Evolutionary conservation across 306 rosid genomes (phyloP), one percentile per base, ranked within the genome.

Genomic region (Castanopsis chinensis): DNA sequence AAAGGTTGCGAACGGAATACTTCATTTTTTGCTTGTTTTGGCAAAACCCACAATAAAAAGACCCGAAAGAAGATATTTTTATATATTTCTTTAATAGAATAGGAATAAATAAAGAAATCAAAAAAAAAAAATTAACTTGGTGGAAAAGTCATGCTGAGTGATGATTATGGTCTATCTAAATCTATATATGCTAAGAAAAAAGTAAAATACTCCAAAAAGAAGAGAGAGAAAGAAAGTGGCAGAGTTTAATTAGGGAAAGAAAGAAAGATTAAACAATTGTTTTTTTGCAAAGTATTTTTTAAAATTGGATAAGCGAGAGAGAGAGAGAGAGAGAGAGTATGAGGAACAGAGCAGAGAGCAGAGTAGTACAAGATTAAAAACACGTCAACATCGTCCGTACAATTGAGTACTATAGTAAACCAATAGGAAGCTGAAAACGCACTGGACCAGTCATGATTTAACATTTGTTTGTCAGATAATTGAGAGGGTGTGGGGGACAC

Each of bases 1-100:
- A 32, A n/a, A 45, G 37, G n/a, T n/a, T 3, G 52, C 49, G 8
- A 55, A 71, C 69, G 37, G 63, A 52, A 76, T 80, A 74, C 86
- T 73, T 74, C 73, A 76, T 80, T 27, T 14, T 65, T 91, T 88
- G 74, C 90, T 87, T 82, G 86, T 87, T 91, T 83, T 84, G 86
- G 95, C 68, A 87, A 81, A 89, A 80, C 35, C 41, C 23, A 82
- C 20, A 45, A 76, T 55, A 55, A 43, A 55, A 33, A 3, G 0
- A 0, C 79, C 80, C 20, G 57, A 61, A 82, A 58, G 45, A 51
- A 55, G 76, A 80, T 60, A 20, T 70, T 23, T 51, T 35, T 45
- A 25, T n/a, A 41, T 41, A 49, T 41, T 51, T 2, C 0, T 49
- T 49, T 49, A 18, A 4, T 10, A 2, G 5, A 10, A 25, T 19